phyloP scores from a whole-genome alignment of 495 filamentous ascomycete genomes.

The Wilcoxina mikolae region DNA sequence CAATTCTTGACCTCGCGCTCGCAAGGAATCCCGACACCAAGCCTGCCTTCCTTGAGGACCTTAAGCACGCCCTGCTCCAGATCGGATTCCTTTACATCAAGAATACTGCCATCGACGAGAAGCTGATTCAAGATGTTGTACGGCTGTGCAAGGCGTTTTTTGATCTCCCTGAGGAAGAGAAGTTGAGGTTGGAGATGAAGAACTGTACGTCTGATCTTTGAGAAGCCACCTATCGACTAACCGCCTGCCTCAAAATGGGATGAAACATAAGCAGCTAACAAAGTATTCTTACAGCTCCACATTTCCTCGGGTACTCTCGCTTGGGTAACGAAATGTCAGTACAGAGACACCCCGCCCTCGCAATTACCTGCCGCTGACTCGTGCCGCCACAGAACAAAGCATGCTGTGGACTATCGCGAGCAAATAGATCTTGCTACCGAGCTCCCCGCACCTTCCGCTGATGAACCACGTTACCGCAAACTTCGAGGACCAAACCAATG shows the following conservation, averaged over 20 bases:
- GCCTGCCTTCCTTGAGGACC: slow-evolving; percentile 50
- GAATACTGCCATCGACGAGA: slow-evolving; percentile 60
- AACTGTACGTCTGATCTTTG: slow-evolving; percentile 23
- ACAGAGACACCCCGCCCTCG: too few relatives aligned
- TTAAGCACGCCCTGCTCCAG: slow-evolving; percentile 70
- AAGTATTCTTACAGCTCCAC: slow-evolving; percentile 17
- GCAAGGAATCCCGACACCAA: slow-evolving; percentile 52
- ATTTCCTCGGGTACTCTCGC: slow-evolving; percentile 47
- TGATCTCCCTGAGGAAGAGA: slow-evolving; percentile 65
- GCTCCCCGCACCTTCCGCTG: slow-evolving; percentile 46
- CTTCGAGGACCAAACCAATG: slow-evolving; percentile 82
- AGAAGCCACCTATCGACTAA: too few relatives aligned
- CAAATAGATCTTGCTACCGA: slow-evolving; percentile 82
- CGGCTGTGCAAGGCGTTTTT: slow-evolving; percentile 60
- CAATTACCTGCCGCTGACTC: too few relatives aligned
- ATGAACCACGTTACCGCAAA: slow-evolving; percentile 60
- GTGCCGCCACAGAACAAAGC: slow-evolving; percentile 39
- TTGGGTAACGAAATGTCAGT: slow-evolving; percentile 44
- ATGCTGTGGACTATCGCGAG: slow-evolving; percentile 56
- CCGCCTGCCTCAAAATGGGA: too few relatives aligned
- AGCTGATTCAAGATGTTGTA: slow-evolving; percentile 53
- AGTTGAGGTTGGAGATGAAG: slow-evolving; percentile 34
- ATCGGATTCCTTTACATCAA: slow-evolving; percentile 88
- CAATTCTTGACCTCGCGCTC: slow-evolving; percentile 63
- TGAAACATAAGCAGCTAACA: too few relatives aligned